These are phyloP conservation scores for Poterioochromonas sp. DNA, from an alignment of 352 stramenopile genomes.

Conservation along the genomic window DNA sequence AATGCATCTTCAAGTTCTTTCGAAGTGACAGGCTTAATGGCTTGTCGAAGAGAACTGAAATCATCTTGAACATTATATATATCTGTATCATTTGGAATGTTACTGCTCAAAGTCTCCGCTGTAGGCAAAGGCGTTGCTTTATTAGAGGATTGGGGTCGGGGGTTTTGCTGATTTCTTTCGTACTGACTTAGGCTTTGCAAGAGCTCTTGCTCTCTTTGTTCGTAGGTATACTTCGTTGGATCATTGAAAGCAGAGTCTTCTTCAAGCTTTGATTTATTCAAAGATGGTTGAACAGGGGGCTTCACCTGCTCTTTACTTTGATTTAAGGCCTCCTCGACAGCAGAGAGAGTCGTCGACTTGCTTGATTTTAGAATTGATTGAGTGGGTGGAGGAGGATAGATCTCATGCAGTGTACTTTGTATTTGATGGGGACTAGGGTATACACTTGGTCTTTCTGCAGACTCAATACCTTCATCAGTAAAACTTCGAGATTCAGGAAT, in stretches of 20 bases:
- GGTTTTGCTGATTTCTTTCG: background rate
- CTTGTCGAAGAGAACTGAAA: slow-evolving; percentile 2
- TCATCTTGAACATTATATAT: background rate
- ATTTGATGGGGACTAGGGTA: too few relatives aligned
- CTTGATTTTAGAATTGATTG: too few relatives aligned
- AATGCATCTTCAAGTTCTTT: slow-evolving; percentile 29
- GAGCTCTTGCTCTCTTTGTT: background rate
- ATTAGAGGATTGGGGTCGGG: background rate
- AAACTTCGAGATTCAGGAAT: too few relatives aligned
- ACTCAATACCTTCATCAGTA: too few relatives aligned
- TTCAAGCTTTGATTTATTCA: too few relatives aligned
- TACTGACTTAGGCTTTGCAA: background rate
- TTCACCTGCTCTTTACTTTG: too few relatives aligned
- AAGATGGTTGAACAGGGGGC: too few relatives aligned
- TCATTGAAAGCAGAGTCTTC: background rate
- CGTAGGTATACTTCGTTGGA: background rate
- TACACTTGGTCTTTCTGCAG: too few relatives aligned
- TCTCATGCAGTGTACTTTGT: too few relatives aligned
- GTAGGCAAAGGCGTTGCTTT: background rate
- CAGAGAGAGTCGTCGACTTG: too few relatives aligned
- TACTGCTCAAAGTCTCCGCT: background rate
- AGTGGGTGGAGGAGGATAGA: too few relatives aligned
- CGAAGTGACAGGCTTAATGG: background rate
- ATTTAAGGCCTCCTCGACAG: too few relatives aligned
- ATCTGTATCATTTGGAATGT: background rate